Percentiles rank a stretch among this genome's conserved stretches.
Conservation (phyloP, 2,329 filamentous ascomycete species). For the Colletotrichum trifolii region DNA sequence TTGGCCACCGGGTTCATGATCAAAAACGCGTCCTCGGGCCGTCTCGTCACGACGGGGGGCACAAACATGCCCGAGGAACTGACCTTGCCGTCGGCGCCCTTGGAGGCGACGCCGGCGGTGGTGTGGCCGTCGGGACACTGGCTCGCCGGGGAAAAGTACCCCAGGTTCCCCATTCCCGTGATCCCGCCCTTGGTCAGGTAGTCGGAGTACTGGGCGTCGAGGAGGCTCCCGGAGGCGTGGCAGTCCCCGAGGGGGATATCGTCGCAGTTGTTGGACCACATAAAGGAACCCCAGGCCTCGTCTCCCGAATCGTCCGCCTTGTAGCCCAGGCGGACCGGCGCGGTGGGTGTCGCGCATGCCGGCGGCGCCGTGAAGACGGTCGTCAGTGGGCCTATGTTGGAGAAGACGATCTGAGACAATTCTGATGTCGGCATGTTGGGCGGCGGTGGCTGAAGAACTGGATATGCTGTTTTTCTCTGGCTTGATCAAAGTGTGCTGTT, state of each 20-base stretch:
- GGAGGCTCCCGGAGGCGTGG: conserved; percentile 37
- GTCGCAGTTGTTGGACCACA: conserved; percentile 23
- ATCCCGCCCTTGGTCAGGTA: neutral
- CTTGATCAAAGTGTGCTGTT: neutral
- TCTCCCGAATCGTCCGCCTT: neutral
- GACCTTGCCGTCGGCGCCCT: conserved; percentile 9
- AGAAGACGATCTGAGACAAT: neutral
- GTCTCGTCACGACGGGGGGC: neutral
- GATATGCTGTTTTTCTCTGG: neutral
- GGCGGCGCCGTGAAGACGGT: conserved; percentile 36
- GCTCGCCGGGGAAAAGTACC: conserved; percentile 41
- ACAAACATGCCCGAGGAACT: conserved; percentile 24
- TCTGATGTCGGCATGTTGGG: conserved; percentile 19
- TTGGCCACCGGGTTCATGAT: conserved; percentile 8
- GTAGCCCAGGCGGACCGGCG: neutral
- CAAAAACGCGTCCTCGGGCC: neutral
- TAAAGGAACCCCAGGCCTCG: neutral
- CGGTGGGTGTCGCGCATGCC: conserved; percentile 25
- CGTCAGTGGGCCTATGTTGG: conserved; percentile 37
- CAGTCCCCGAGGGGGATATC: conserved; percentile 35
- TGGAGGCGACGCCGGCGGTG: conserved; percentile 38
- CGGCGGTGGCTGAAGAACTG: neutral
- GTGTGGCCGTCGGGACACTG: conserved; percentile 42
- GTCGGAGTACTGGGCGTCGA: conserved; percentile 25
- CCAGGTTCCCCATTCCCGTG: conserved; percentile 14